Conservation (phyloP, 495 filamentous ascomycete genomes). For the Aspergillus cavernicola region DNA sequence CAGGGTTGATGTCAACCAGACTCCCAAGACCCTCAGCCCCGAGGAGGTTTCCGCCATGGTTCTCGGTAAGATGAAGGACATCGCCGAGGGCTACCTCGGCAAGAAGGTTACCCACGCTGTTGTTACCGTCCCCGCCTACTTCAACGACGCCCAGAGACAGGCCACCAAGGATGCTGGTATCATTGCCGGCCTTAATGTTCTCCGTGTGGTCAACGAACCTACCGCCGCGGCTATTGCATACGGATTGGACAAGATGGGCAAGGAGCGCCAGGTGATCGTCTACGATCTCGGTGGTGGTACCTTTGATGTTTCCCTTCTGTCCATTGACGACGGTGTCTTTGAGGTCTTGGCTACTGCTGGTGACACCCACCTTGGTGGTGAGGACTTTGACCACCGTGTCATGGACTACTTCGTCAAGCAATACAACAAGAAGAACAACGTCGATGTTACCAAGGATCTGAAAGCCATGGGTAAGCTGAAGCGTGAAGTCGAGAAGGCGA, state of each 20-base stretch:
- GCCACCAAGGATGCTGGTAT: conserved; percentile 96
- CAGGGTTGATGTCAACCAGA: conserved; percentile 70
- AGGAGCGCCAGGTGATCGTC: conserved; percentile 88
- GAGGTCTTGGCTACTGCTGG: conserved; percentile 97
- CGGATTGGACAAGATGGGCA: conserved; percentile 80
- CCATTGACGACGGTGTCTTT: conserved; percentile 95
- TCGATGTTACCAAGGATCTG: conserved; percentile 87
- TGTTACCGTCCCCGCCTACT: conserved; percentile 96
- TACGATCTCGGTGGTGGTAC: conserved; percentile 99
- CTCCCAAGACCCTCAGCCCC: conserved; percentile 74
- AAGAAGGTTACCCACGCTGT: conserved; percentile 97
- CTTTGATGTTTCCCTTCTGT: conserved; percentile 98
- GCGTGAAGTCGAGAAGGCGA: conserved; percentile 99
- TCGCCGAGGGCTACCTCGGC: conserved; percentile 87
- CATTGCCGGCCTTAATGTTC: conserved; percentile 92
- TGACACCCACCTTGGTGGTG: conserved; percentile 99
- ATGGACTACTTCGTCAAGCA: conserved; percentile 96
- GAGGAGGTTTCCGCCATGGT: conserved; percentile 88
- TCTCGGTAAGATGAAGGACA: conserved; percentile 95
- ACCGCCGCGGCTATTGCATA: conserved; percentile 86
- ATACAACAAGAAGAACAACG: conserved; percentile 98
- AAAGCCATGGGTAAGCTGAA: conserved; percentile 99
- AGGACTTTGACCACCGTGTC: conserved; percentile 98
- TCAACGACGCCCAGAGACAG: conserved; percentile 98
- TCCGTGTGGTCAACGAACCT: conserved; percentile 96